These are phyloP conservation scores for Ajuga reptans DNA, from an alignment of 305 asterid species.

Conservation along the genomic window DNA sequence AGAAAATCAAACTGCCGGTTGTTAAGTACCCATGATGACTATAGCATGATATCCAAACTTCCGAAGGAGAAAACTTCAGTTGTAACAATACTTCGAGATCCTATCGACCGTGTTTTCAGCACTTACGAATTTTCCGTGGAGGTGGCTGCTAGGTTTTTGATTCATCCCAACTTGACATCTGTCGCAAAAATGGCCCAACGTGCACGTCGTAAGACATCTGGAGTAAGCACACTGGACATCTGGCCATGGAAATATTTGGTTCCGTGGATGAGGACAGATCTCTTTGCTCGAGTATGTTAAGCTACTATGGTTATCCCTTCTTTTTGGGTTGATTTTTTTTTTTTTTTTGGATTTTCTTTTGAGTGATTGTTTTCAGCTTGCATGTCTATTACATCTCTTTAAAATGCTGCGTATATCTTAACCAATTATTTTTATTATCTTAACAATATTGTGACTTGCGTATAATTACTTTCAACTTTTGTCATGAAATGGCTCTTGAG, in stretches of 20 bases:
- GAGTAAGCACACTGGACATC: conserved; percentile 78
- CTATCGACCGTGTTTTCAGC: conserved; percentile 90
- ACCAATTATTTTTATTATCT: neutral
- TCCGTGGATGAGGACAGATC: conserved; percentile 97
- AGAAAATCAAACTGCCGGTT: conserved; percentile 75
- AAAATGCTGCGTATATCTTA: neutral
- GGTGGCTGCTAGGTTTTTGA: conserved; percentile 90
- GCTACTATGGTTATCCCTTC: conserved; percentile 13
- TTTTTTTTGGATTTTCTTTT: neutral
- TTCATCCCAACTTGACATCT: conserved; percentile 84
- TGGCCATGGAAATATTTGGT: conserved; percentile 99
- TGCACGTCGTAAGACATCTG: conserved; percentile 42
- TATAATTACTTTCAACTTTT: neutral
- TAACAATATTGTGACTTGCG: neutral
- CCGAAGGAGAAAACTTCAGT: conserved; percentile 70
- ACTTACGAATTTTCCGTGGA: conserved; percentile 91
- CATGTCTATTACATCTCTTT: neutral
- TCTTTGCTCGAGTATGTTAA: conserved; percentile 78
- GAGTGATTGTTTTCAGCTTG: neutral
- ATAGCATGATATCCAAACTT: conserved; percentile 77
- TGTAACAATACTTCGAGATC: conserved; percentile 86
- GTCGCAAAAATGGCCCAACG: conserved; percentile 46
- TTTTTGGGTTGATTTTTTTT: neutral
- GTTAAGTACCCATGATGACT: conserved; percentile 89
- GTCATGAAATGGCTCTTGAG: neutral